These are phyloP conservation scores for Anastatica hierochuntica DNA, from an alignment of 345 rosid species.

Conservation along the genomic window DNA sequence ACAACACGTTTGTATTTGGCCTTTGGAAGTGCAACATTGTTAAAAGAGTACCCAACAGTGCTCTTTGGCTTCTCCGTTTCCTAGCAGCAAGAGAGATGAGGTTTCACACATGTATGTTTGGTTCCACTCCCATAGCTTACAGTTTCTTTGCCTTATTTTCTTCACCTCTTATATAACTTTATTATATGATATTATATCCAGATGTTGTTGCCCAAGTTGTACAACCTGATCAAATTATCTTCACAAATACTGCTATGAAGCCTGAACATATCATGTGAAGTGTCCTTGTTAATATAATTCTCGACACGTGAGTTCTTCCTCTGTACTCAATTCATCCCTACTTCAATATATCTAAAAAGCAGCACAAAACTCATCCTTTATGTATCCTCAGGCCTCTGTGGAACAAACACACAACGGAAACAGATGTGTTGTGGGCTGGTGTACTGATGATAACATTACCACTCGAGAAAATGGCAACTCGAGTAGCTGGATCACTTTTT, in stretches of 20 bases:
- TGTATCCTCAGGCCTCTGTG: conserved; percentile 72
- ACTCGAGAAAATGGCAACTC: conserved; percentile 95
- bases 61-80: conserved; percentile 94
- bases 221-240: conserved; percentile 82
- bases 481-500: conserved; percentile 97
- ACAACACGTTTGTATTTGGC: too few relatives aligned
- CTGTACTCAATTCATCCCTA: neutral
- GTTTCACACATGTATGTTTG: conserved; percentile 63
- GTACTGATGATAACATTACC: conserved; percentile 95
- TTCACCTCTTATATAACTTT: neutral
- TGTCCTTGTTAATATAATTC: conserved; percentile 87
- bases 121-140: neutral
- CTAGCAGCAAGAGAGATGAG: conserved; percentile 98
- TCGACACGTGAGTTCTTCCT: conserved; percentile 62
- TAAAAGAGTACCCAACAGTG: conserved; percentile 89
- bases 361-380: too few relatives aligned
- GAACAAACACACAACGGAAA: conserved; percentile 96
- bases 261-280: conserved; percentile 87
- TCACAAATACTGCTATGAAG: conserved; percentile 98
- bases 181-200: conserved; percentile 22
- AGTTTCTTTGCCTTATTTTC: too few relatives aligned
- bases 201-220: conserved; percentile 85
- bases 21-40: conserved; percentile 94
- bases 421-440: conserved; percentile 97
- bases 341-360: neutral